Conservation (phyloP, 345 rosid species). For the Geranium brycei region DNA sequence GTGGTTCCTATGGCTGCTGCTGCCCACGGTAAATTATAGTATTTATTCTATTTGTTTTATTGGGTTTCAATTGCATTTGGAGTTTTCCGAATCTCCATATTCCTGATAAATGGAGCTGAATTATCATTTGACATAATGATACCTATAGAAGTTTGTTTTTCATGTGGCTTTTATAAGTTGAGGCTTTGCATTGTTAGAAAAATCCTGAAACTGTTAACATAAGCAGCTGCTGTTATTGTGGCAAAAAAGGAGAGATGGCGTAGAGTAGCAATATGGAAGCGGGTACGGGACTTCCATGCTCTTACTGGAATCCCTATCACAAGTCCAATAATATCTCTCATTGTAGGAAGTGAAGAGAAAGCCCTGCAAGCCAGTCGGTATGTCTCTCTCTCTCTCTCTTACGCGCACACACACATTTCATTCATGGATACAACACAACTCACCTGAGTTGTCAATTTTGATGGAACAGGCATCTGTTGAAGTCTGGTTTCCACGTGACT, state of each 20-base stretch:
- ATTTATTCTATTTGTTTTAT: conserved; percentile 1
- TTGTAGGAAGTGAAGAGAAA: conserved; percentile 77
- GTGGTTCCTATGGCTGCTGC: conserved; percentile 83
- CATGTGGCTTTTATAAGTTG: no score
- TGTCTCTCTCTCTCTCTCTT: conserved; percentile 14
- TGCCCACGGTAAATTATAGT: conserved; percentile 43
- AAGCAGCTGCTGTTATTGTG: conserved; percentile 69
- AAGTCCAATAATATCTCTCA: conserved; percentile 73
- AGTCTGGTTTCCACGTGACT: conserved; percentile 82
- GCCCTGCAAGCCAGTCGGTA: conserved; percentile 76
- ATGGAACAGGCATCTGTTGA: conserved; percentile 46
- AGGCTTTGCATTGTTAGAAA: no score
- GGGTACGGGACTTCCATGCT: conserved; percentile 53
- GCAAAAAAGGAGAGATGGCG: conserved; percentile 82
- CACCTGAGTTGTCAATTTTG: not conserved
- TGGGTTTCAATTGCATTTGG: no score
- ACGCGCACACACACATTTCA: not conserved
- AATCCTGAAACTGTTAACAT: not conserved
- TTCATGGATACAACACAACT: not conserved
- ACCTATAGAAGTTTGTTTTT: no score
- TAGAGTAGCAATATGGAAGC: conserved; percentile 68
- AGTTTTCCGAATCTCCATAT: not conserved
- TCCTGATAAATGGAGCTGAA: not conserved
- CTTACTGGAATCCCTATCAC: conserved; percentile 61
- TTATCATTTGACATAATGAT: no score